These are phyloP conservation scores for Yarrowia galli DNA, from an alignment of 1,139 yeast genomes.

Conservation along the genomic window DNA sequence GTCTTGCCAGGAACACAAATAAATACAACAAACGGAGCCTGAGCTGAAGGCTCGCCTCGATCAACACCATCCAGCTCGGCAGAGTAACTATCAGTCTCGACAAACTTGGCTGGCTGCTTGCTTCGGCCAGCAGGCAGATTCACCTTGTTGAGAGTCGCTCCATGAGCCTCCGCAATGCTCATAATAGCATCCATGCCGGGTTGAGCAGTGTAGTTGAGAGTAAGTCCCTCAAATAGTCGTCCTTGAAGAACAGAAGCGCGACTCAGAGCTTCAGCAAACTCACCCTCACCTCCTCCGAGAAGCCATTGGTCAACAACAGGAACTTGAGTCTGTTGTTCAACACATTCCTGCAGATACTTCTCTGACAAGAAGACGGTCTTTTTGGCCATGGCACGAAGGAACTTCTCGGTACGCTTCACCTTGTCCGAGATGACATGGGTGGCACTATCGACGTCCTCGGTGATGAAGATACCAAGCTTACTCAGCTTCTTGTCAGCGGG, in stretches of 20 bases:
- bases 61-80: constrained; percentile 13
- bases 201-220: constrained; percentile 62
- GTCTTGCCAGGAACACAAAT: constrained; percentile 26
- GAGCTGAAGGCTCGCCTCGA: neutral
- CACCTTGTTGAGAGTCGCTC: constrained; percentile 50
- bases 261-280: constrained; percentile 11
- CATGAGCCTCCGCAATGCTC: constrained; percentile 72
- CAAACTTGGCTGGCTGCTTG: constrained; percentile 11
- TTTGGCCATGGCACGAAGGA: constrained; percentile 59
- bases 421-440: constrained; percentile 69
- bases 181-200: constrained; percentile 67
- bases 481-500: constrained; percentile 41
- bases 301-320: constrained; percentile 43
- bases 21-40: constrained; percentile 29
- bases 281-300: constrained; percentile 46
- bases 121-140: constrained; percentile 3
- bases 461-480: constrained; percentile 47
- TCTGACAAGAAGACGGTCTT: constrained; percentile 42
- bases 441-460: constrained; percentile 48
- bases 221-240: constrained; percentile 55
- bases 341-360: constrained; percentile 48
- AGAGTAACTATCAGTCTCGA: neutral
- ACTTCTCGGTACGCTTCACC: constrained; percentile 83
- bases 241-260: constrained; percentile 50
- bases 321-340: constrained; percentile 41